These are phyloP conservation scores for Fraxinus quadrangulata DNA, from an alignment of 257 asterid genomes.

Conservation along the genomic window DNA sequence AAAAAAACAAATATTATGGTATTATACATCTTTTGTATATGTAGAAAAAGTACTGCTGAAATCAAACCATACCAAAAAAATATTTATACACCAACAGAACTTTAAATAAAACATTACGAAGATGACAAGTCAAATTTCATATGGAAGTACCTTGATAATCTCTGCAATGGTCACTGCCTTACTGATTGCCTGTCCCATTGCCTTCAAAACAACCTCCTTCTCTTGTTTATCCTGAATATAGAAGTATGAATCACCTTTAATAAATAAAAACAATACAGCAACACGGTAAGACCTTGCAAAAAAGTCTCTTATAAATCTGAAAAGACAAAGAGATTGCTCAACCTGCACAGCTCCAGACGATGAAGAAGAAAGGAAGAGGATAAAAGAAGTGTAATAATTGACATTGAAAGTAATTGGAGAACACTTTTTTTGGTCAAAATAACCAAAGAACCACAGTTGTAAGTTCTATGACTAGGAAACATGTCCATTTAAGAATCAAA, in stretches of 20 bases:
- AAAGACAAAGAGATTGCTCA: background rate
- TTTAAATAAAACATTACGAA: background rate
- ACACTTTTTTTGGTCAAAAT: no score
- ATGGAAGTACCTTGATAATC: slow-evolving; percentile 51
- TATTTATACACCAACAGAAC: background rate
- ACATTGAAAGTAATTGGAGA: background rate
- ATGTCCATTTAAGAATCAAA: background rate
- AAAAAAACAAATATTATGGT: background rate
- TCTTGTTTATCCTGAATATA: slow-evolving; percentile 46
- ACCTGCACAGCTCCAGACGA: background rate
- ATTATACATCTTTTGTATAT: background rate
- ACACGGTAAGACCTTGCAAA: background rate
- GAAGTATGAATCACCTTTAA: slow-evolving; percentile 3
- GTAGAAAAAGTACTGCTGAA: background rate
- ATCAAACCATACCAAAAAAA: background rate
- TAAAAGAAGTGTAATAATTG: background rate
- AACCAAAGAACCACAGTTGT: background rate
- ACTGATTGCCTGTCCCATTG: slow-evolving; percentile 67
- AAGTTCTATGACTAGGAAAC: background rate
- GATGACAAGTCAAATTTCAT: background rate
- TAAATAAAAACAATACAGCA: background rate
- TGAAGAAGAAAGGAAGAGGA: background rate
- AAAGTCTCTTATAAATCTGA: background rate
- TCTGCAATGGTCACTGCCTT: slow-evolving; percentile 61
- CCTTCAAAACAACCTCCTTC: slow-evolving; percentile 52